These are phyloP conservation scores for Fusarium secorum DNA, from an alignment of 2,329 filamentous ascomycete genomes.

Conservation along the genomic window DNA sequence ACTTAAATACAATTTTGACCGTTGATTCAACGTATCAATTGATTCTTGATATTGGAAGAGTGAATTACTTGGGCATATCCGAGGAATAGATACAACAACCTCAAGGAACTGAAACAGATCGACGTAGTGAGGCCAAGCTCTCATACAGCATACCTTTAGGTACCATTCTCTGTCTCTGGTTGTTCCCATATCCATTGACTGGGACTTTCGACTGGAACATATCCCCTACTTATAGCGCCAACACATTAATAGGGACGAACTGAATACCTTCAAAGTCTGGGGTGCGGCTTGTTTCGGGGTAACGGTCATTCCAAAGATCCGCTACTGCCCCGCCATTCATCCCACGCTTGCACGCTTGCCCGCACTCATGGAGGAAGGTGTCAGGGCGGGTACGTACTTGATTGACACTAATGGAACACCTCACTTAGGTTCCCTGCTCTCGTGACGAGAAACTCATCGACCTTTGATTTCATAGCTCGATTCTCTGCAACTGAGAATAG, in stretches of 20 bases:
- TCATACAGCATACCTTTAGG: not conserved
- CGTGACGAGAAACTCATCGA: constrained; percentile 14
- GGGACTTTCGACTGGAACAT: not conserved
- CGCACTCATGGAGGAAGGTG: constrained; percentile 1
- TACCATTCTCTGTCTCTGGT: not conserved
- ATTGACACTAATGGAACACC: not conserved
- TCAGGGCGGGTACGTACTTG: not conserved
- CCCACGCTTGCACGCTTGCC: not conserved
- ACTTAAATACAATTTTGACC: not conserved
- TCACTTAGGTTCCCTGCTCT: not conserved
- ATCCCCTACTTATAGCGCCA: not conserved
- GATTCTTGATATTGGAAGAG: not conserved
- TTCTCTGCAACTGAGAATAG: not conserved
- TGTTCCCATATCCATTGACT: not conserved
- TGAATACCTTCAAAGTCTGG: not conserved
- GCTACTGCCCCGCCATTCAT: constrained; percentile 22
- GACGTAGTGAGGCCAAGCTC: not conserved
- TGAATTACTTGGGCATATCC: not conserved
- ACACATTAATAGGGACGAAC: not conserved
- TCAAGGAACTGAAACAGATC: not conserved
- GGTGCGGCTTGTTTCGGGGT: constrained; percentile 29
- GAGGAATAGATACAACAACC: not conserved
- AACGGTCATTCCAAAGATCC: constrained; percentile 42
- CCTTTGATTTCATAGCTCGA: constrained; percentile 1
- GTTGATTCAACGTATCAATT: not conserved